Conservation (phyloP, 305 asterid species). For the Fraxinus nigra region DNA sequence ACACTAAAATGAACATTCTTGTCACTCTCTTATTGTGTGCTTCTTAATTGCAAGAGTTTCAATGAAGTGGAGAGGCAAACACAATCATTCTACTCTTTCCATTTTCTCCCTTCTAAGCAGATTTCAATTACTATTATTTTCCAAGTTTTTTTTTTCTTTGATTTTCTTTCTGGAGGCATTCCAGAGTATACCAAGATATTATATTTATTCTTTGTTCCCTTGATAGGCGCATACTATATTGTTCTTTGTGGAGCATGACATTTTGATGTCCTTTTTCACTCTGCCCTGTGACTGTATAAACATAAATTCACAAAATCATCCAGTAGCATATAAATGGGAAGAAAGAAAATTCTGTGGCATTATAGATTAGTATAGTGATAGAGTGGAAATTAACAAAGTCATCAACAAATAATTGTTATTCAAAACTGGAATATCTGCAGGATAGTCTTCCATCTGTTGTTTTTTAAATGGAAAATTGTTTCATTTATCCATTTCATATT, state of each 20-base stretch:
- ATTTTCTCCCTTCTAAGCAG: background rate
- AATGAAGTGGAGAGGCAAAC: background rate
- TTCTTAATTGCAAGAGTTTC: background rate
- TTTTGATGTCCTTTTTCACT: background rate
- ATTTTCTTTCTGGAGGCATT: background rate
- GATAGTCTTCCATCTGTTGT: background rate
- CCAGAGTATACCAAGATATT: background rate
- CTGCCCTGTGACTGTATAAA: background rate
- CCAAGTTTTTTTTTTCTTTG: background rate
- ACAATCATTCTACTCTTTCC: background rate
- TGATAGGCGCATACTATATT: background rate
- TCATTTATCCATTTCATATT: background rate
- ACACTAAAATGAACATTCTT: slow-evolving; percentile 10
- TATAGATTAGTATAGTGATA: background rate
- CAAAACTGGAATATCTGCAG: background rate
- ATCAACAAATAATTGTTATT: background rate
- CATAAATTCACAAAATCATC: background rate
- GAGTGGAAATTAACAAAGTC: background rate
- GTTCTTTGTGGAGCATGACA: background rate
- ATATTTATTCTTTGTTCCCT: background rate
- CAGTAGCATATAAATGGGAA: background rate
- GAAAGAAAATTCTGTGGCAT: background rate
- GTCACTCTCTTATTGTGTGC: background rate
- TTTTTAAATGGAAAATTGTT: background rate
- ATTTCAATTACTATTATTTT: background rate